These are phyloP conservation scores for Sporothrix inflata DNA, from an alignment of 2,329 filamentous ascomycete species.

Conservation along the genomic window DNA sequence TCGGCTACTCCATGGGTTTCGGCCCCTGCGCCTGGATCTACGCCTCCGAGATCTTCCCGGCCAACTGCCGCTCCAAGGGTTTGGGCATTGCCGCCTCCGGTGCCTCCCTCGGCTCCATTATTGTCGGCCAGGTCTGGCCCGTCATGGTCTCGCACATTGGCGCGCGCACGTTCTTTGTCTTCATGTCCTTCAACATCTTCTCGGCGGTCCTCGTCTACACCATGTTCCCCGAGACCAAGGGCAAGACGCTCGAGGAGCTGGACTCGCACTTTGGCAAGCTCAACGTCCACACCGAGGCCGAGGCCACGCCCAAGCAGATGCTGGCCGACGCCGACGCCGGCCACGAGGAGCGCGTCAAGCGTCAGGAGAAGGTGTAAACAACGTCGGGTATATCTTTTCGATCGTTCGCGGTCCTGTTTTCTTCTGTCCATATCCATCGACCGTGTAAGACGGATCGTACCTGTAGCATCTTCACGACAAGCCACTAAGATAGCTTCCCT, in stretches of 20 bases:
- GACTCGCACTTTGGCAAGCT: conserved; percentile 38
- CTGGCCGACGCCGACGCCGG: conserved; percentile 29
- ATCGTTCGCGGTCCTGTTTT: too few relatives aligned
- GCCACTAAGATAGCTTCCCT: background rate
- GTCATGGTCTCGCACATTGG: conserved; percentile 35
- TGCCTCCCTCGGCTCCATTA: conserved; percentile 33
- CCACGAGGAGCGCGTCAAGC: conserved; percentile 28
- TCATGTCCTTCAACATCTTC: conserved; percentile 35
- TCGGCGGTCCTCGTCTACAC: conserved; percentile 34
- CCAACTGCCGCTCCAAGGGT: conserved; percentile 34
- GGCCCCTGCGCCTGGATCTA: conserved; percentile 36
- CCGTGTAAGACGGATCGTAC: background rate
- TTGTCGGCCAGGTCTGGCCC: conserved; percentile 35
- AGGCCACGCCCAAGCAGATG: conserved; percentile 39
- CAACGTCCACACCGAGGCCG: conserved; percentile 35
- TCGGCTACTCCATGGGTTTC: conserved; percentile 35
- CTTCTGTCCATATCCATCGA: background rate
- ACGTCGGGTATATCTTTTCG: too few relatives aligned
- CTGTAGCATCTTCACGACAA: background rate
- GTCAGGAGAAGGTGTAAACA: conserved; percentile 11
- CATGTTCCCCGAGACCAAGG: conserved; percentile 35
- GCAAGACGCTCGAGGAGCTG: conserved; percentile 45
- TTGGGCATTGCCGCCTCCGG: conserved; percentile 34
- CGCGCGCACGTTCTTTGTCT: conserved; percentile 36
- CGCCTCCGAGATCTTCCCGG: conserved; percentile 35